These are phyloP conservation scores for Anastatica hierochuntica DNA, from an alignment of 345 rosid species.

Conservation along the genomic window DNA sequence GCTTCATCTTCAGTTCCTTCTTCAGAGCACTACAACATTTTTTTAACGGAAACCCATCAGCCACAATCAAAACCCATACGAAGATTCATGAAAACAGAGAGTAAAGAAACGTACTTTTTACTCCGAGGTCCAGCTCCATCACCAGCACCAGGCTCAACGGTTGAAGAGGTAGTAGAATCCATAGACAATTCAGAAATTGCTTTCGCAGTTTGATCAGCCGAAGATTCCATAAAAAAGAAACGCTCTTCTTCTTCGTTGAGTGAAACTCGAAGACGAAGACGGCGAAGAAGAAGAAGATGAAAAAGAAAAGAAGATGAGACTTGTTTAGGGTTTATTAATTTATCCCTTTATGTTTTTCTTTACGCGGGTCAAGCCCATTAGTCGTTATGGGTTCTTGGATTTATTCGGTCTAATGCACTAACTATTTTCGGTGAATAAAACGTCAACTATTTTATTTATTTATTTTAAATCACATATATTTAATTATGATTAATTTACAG, in stretches of 20 bases:
- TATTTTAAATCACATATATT: no score
- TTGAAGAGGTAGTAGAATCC: constrained; percentile 13
- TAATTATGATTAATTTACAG: no score
- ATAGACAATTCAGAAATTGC: constrained; percentile 12
- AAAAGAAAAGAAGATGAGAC: not conserved
- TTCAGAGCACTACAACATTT: constrained; percentile 57
- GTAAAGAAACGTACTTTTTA: constrained; percentile 47
- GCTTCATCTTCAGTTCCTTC: constrained; percentile 62
- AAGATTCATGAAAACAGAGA: not conserved
- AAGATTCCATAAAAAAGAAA: constrained; percentile 1
- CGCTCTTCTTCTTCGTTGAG: no score
- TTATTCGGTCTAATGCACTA: no score
- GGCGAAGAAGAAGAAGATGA: constrained; percentile 6
- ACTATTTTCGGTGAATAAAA: no score
- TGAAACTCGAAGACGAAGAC: not conserved
- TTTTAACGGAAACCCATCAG: not conserved
- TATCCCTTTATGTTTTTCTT: no score
- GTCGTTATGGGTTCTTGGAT: not conserved
- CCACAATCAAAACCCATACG: not conserved
- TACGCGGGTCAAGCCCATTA: constrained; percentile 10
- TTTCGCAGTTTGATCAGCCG: constrained; percentile 11
- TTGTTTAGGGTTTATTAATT: constrained; percentile 10
- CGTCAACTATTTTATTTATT: no score
- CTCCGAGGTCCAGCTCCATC: constrained; percentile 44
- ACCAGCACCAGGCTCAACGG: constrained; percentile 7